Base-by-base conservation (phyloP, 208 protist genomes). In the Cochliopodium minus region DNA sequence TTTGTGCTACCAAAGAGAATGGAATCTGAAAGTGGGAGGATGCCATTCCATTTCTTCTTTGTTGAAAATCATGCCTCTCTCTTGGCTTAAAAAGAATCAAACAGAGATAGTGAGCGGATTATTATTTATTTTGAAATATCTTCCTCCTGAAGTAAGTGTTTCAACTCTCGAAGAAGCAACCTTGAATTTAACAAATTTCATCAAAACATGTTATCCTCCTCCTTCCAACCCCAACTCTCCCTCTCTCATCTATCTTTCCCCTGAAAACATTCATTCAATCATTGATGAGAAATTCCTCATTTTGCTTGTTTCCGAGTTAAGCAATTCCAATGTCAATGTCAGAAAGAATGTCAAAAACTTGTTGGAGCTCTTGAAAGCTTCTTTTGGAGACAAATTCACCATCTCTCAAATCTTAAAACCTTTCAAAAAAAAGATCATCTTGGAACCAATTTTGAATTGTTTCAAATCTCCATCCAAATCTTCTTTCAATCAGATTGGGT, bases 41-140 rank as follows among this genome's bases (percentile, higher is more conserved):
- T 22, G 33, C 17, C 26, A 5, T 3, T 33, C 36, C 13, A 39
- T 59, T 11, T 22, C 33, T 2, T 32, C n/a, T 32, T 43, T 59
- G 7, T 43, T 32, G n/a, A 11, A 32, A 52, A 49, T 33, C 30
- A n/a, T 59, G 4, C 13, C 55, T 11, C 17, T 17, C 1, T 1
- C 3, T 22, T 46, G 35, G 39, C 7, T 59, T 4, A 15, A 13
- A 15, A 11, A 59, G 20, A 22, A 43, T 22, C 36, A 59, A 29
- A n/a, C 17, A 22, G 55, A 59, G 38, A 29, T 49, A 17, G 13
- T 59, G 5, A 47, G 20, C 7, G 39, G 6, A 26, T 15, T 59
- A 30, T 49, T 59, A 6, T 49, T 45, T n/a, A 47, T 43, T 11
- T 20, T 59, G 17, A 59, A 59, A 13, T n/a, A 59, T 42, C 4